Evolutionary conservation across 106 monocot species (phyloP), one percentile per base, ranked within the genome.

Genomic region (Hemerocallis citrina): DNA sequence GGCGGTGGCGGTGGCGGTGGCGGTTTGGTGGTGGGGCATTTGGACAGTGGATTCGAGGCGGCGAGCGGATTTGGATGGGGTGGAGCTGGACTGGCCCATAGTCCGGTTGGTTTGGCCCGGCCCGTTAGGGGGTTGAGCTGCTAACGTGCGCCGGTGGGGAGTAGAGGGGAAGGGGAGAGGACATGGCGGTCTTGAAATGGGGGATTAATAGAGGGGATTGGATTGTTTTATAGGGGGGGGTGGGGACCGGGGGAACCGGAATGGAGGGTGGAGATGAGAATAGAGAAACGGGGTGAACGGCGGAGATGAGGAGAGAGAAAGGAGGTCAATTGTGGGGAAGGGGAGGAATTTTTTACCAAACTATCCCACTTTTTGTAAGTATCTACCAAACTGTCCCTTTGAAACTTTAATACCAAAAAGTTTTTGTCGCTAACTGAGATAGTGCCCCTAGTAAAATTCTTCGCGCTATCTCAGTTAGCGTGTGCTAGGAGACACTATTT

Each of bases 61-160:
- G 39, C 62, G 71, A 15, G 28, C 3, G 29, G 25, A 14, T 20
- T 16, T 25, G 2, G 31, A 34, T 25, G 52, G 43, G 6, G 29
- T 20, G 17, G 75, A 69, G 55, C 34, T 12, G 44, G 56, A 64
- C 28, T 76, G 69, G 57, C 70, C 70, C 76, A 65, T 59, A 44
- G 25, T 46, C 29, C 27, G 64, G n/a, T n/a, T 25, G 20, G 22
- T 13, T 30, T 28, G 52, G 52, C 52, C 41, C 41, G 41, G 15
- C 14, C 6, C 31, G 30, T 14, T 15, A 7, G 31, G 16, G 52
- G 29, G 9, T 41, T 16, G 1, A 10, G 10, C 41, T 41, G 14
- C 4, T 4, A 10, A 1, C 41, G 23, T 28, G 23, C 24, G 1
- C 41, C 4, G 14, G 10, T 1, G 10, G 10, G 41, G n/a, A n/a